phyloP scores from a whole-genome alignment of 139 green algal species.

The Axilococcus clingmanii region DNA sequence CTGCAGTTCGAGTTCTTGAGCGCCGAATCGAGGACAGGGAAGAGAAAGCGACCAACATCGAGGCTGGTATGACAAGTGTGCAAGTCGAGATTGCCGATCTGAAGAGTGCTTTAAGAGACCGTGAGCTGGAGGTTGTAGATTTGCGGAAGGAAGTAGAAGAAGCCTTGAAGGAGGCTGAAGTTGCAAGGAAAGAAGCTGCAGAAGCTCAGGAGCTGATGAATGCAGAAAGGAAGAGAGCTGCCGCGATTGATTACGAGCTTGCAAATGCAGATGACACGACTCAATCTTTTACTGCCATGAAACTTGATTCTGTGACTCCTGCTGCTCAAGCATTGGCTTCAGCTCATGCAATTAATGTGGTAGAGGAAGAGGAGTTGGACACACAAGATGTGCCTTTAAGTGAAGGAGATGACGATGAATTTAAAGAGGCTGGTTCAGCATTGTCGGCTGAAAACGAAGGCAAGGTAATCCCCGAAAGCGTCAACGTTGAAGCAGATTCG shows the following conservation, averaged over 20 bases:
- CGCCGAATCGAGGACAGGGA: background rate
- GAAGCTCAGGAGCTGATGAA: background rate
- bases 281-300: background rate
- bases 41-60: background rate
- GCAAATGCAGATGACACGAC: too few relatives aligned
- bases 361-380: too few relatives aligned
- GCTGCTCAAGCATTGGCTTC: background rate
- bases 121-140: background rate
- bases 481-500: slow-evolving; percentile 6
- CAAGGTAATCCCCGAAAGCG: slow-evolving; percentile 2
- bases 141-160: background rate
- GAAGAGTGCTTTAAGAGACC: background rate
- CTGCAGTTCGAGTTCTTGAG: background rate
- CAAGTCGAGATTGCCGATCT: background rate
- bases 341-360: too few relatives aligned
- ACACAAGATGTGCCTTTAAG: too few relatives aligned
- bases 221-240: background rate
- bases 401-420: too few relatives aligned
- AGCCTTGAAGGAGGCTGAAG: background rate
- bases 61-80: background rate
- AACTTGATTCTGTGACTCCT: background rate
- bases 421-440: too few relatives aligned
- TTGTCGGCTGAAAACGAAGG: slow-evolving; percentile 1
- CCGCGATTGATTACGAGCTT: too few relatives aligned
- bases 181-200: background rate